Evolutionary conservation across 306 rosid species (phyloP), one percentile per base, ranked within the genome.

Genomic region (Mucuna pruriens): DNA sequence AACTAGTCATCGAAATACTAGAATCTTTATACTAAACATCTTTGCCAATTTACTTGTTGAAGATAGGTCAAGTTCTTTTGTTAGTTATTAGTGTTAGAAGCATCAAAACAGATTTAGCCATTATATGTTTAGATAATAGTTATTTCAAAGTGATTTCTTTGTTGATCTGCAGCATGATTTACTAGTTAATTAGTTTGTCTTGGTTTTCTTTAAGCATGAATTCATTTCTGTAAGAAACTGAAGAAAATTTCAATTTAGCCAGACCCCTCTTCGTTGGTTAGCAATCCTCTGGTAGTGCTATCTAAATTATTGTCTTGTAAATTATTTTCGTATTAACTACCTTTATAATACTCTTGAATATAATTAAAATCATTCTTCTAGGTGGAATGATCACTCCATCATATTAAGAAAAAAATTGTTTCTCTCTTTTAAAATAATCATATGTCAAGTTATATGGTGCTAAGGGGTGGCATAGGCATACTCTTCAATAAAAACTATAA

Each of bases 401-500:
- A 29, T 3, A 29, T 29, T 29, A 1, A 29, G 31, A 29, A 29
- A 29, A 29, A 1, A 29, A 1, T 29, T 29, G 31, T 29, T 29
- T 29, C 31, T 29, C 31, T 29, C 31, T 29, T 29, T n/a, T n/a
- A n/a, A n/a, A n/a, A n/a, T 60, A 34, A 77, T 70, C 68, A 33
- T 29, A 54, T 40, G 77, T 36, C 58, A 46, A 11, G 60, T 65
- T 65, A 52, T 39, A 61, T 44, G 62, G 17, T 42, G 22, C 63
- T 49, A 36, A 16, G 34, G 38, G 25, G 42, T 40, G 81, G 36
- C 66, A 74, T 52, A 40, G 42, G 44, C 42, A 64, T 7, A 34
- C 54, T 65, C 67, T 69, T 46, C 77, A 77, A 46, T 54, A 20
- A 70, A 62, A 63, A 57, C 66, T 38, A 62, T 33, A 76, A 80